Evolutionary conservation across 2,329 filamentous ascomycete genomes (phyloP).

Genomic region (Bertia moriformis): DNA sequence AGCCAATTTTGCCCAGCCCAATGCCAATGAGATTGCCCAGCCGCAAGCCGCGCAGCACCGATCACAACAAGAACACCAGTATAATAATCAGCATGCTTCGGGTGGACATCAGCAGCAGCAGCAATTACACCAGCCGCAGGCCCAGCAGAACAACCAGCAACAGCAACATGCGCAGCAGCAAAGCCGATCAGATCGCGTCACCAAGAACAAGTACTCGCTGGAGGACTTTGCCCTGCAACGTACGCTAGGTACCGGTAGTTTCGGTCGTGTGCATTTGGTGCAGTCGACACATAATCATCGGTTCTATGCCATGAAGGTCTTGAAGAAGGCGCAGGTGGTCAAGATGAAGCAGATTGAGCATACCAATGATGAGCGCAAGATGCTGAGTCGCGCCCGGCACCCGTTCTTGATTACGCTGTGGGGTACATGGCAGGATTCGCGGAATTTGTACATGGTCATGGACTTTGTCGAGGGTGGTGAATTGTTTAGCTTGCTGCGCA

Average conservation of each 20-base stretch:
- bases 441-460: conserved; percentile 99
- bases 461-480: conserved; percentile 98
- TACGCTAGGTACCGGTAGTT: conserved; percentile 90
- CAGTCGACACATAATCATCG: conserved; percentile 97
- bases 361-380: conserved; percentile 91
- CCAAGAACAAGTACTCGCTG: conserved; percentile 94
- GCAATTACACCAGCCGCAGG: conserved; percentile 9
- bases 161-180: conserved; percentile 13
- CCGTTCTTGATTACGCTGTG: conserved; percentile 94
- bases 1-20: too few relatives aligned
- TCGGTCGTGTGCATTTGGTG: conserved; percentile 88
- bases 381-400: conserved; percentile 94
- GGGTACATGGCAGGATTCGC: conserved; percentile 93
- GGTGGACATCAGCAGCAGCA: conserved; percentile 4
- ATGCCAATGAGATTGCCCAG: too few relatives aligned
- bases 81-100: too few relatives aligned
- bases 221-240: conserved; percentile 78
- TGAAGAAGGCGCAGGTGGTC: conserved; percentile 96
- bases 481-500: conserved; percentile 84
- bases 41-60: too few relatives aligned
- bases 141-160: conserved; percentile 3
- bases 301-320: conserved; percentile 94
- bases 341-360: conserved; percentile 99
- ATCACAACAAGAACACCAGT: too few relatives aligned
- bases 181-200: conserved; percentile 39